Percentiles rank a stretch among this genome's conserved stretches.
phyloP scores from a whole-genome alignment of 225 moss, liverwort and hornwort species.

The Pseudisothecium myosuroides region DNA sequence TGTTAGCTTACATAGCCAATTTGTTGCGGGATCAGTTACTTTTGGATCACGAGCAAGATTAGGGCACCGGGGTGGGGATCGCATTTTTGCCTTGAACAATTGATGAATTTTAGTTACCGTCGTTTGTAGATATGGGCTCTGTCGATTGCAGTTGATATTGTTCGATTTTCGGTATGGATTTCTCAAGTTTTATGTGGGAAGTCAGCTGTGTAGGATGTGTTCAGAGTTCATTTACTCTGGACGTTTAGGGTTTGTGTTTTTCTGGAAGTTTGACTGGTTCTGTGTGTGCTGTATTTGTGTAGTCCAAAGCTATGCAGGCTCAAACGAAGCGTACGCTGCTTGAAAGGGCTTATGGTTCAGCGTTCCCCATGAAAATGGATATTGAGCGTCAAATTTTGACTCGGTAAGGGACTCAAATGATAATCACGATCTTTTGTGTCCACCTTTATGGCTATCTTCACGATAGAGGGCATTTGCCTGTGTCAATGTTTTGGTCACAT shows the following conservation, averaged over 20 bases:
- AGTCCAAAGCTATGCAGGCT: conserved; percentile 55
- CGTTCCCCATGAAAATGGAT: conserved; percentile 73
- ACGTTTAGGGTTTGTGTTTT: background rate
- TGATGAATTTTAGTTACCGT: background rate
- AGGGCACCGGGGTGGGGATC: background rate
- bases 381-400: conserved; percentile 87
- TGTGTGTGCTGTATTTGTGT: conserved; percentile 10
- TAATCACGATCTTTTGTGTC: background rate
- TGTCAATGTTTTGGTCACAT: background rate
- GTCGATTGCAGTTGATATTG: background rate
- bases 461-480: background rate
- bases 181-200: background rate
- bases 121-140: background rate
- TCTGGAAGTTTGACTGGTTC: background rate
- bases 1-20: background rate
- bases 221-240: background rate
- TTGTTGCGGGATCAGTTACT: background rate
- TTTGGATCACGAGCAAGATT: background rate
- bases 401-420: conserved; percentile 25
- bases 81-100: background rate
- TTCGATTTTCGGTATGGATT: background rate
- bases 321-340: conserved; percentile 63
- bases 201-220: background rate
- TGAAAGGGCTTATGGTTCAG: conserved; percentile 70
- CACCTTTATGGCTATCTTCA: background rate